Evolutionary conservation across 805 yeast genomes (phyloP).

Genomic region (Schwanniomyces occidentalis): DNA sequence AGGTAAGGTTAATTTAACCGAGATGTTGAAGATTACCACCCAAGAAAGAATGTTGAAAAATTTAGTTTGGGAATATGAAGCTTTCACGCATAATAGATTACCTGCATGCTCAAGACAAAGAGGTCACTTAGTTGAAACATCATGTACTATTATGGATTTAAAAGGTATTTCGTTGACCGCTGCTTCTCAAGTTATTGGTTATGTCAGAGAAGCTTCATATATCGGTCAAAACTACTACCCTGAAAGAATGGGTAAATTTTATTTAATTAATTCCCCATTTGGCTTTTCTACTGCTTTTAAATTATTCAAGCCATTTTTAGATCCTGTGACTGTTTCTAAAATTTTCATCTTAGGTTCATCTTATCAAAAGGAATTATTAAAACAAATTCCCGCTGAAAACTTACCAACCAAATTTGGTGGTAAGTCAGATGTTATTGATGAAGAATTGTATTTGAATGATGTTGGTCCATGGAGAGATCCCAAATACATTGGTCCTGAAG

Average conservation of each 20-base stretch:
- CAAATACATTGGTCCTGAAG: conserved; percentile 89
- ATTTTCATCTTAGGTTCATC: conserved; percentile 82
- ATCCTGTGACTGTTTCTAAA: conserved; percentile 95
- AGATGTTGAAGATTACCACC: conserved; percentile 90
- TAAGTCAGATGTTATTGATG: conserved; percentile 61
- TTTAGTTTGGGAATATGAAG: conserved; percentile 96
- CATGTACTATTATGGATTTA: conserved; percentile 93
- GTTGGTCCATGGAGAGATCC: conserved; percentile 97
- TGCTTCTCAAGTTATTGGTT: conserved; percentile 81
- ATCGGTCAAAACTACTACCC: conserved; percentile 98
- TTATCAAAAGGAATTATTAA: conserved; percentile 78
- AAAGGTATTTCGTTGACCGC: conserved; percentile 88
- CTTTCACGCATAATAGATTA: conserved; percentile 77
- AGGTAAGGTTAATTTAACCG: conserved; percentile 85
- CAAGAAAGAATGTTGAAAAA: conserved; percentile 96
- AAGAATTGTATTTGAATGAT: conserved; percentile 85
- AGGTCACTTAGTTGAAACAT: conserved; percentile 83
- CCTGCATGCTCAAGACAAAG: conserved; percentile 91
- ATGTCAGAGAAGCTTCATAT: conserved; percentile 88
- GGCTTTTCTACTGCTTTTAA: conserved; percentile 95
- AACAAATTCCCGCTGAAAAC: conserved; percentile 92
- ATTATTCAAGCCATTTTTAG: conserved; percentile 89
- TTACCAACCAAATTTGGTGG: conserved; percentile 94
- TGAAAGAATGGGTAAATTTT: conserved; percentile 98
- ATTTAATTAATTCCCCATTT: conserved; percentile 93